These are phyloP conservation scores for Collybiopsis luxurians DNA, from an alignment of 768 basidiomycete species.

Conservation along the genomic window DNA sequence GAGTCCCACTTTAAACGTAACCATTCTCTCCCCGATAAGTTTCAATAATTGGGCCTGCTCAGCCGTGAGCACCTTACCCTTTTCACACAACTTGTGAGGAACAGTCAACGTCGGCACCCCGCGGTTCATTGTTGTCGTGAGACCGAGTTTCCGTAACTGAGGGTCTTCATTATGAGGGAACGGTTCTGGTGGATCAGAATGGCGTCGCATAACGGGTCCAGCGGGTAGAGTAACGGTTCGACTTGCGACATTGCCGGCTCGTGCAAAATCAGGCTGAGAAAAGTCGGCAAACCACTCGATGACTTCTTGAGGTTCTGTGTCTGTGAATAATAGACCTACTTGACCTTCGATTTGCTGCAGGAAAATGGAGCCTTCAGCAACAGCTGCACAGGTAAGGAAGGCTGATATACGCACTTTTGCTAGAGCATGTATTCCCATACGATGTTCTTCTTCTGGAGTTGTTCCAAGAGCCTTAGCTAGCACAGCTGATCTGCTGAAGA, in stretches of 20 bases:
- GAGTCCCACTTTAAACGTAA: slow-evolving; percentile 73
- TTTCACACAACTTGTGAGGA: slow-evolving; percentile 81
- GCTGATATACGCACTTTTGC: slow-evolving; percentile 57
- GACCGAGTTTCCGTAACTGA: slow-evolving; percentile 88
- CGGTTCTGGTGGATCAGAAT: slow-evolving; percentile 80
- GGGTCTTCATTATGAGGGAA: slow-evolving; percentile 97
- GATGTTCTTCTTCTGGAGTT: slow-evolving; percentile 84
- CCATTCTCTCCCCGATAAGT: slow-evolving; percentile 87
- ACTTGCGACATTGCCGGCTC: slow-evolving; percentile 78
- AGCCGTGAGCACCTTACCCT: slow-evolving; percentile 73
- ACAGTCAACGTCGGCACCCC: slow-evolving; percentile 83
- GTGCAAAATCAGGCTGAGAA: slow-evolving; percentile 86
- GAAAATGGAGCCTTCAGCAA: background rate
- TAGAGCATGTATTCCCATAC: slow-evolving; percentile 72
- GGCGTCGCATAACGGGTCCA: slow-evolving; percentile 81
- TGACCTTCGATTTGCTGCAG: slow-evolving; percentile 93
- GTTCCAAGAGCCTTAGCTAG: slow-evolving; percentile 96
- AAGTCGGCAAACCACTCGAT: slow-evolving; percentile 94
- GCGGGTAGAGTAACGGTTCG: slow-evolving; percentile 73
- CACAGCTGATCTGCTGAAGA: slow-evolving; percentile 82
- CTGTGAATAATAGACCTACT: slow-evolving; percentile 90
- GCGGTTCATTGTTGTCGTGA: slow-evolving; percentile 78
- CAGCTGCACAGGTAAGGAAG: background rate
- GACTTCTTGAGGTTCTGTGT: slow-evolving; percentile 87
- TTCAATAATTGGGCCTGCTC: slow-evolving; percentile 95